Evolutionary conservation across 768 basidiomycete species (phyloP), one percentile per base, ranked within the genome.

Genomic region (Tremella mesenterica): DNA sequence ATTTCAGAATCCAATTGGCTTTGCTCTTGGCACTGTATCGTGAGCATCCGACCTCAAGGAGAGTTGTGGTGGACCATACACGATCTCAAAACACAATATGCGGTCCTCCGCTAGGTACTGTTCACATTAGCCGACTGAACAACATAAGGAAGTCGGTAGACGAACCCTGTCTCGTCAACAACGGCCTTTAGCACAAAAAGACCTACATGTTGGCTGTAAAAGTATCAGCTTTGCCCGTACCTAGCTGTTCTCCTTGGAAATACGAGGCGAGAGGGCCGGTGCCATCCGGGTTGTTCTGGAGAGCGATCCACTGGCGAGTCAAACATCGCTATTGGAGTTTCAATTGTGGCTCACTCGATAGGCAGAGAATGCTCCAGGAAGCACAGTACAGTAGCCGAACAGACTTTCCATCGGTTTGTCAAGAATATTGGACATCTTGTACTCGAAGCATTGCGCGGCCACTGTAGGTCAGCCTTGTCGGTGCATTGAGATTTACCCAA

Each of bases 391-490:
- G 47, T 67, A 88, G 78, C 81, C 75, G 33, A 74, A 76, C 13
- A 76, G 62, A 49, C 70, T 66, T 56, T 96, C 92, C 48, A 91
- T 80, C 0, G 92, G 91, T 72, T 96, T 96, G 72, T 96, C 92
- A 30, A 96, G 81, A 59, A 93, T 87, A 67, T 95, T 91, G 23
- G 88, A 89, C 84, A 74, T 73, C 46, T 93, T 93, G 76, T 95
- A 93, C 74, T 92, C 88, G 68, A 93, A 95, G 69, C 92, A 92
- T 69, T 95, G 92, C 0, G 91, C 86, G 0, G 92, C 91, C 13
- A 92, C 71, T 71, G 44, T 36, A 20, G 9, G 13, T 21, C 44
- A 9, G n/a, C n/a, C n/a, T n/a, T n/a, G n/a, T n/a, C n/a, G n/a
- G n/a, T n/a, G n/a, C n/a, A n/a, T n/a, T n/a, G n/a, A n/a, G n/a